A percentile compares a stretch with the other conserved stretches of the same genome.
phyloP scores from a whole-genome alignment of 2,329 filamentous ascomycete genomes.

The Colletotrichum tabaci region DNA sequence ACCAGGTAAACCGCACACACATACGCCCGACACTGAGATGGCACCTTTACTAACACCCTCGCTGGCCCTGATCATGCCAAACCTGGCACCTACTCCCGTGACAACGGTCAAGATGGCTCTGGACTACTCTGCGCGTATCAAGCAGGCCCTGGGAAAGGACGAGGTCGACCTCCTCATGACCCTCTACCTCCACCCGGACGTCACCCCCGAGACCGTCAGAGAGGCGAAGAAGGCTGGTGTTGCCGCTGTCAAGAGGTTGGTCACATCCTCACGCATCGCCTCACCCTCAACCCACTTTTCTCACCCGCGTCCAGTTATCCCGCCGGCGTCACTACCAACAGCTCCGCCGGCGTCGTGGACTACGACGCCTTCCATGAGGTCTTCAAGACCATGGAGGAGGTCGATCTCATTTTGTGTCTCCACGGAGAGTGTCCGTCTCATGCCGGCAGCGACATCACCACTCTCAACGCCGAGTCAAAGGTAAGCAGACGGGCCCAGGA shows the following conservation, averaged over 20 bases:
- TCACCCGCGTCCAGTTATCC: constrained; percentile 32
- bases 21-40: neutral
- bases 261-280: neutral
- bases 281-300: neutral
- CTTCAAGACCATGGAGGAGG: constrained; percentile 90
- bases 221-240: constrained; percentile 82
- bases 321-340: constrained; percentile 75
- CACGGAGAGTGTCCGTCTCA: constrained; percentile 83
- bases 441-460: constrained; percentile 60
- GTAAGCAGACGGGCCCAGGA: neutral
- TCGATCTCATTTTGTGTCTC: constrained; percentile 89
- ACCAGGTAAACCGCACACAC: constrained; percentile 53
- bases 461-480: constrained; percentile 78
- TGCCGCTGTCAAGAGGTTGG: constrained; percentile 72
- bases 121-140: constrained; percentile 75
- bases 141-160: constrained; percentile 58
- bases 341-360: constrained; percentile 77
- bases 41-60: constrained; percentile 6
- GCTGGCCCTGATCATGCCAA: constrained; percentile 64
- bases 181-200: constrained; percentile 74
- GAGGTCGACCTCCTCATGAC: constrained; percentile 81
- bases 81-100: constrained; percentile 73
- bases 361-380: constrained; percentile 82
- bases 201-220: constrained; percentile 79
- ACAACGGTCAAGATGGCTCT: constrained; percentile 74